Evolutionary conservation across 2,329 filamentous ascomycete genomes (phyloP).

Genomic region (Aspergillus phoenicis): DNA sequence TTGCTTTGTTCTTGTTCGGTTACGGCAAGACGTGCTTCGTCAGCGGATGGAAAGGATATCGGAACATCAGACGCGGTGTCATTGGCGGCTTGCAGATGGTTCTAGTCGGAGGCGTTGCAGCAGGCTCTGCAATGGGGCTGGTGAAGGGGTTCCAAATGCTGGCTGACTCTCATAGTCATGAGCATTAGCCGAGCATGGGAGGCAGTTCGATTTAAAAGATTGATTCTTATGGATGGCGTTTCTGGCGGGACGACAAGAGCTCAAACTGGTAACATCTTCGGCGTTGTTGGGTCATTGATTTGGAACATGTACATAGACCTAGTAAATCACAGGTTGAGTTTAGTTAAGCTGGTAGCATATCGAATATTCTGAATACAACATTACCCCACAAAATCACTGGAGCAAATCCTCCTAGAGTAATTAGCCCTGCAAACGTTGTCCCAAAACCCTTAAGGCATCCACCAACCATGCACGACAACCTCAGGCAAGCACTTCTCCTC

Average conservation of each 20-base stretch:
- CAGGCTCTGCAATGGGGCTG: conserved; percentile 44
- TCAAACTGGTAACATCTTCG: not conserved
- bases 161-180: conserved; percentile 20
- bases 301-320: no score
- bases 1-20: conserved; percentile 55
- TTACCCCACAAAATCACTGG: no score
- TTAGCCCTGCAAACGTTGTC: no score
- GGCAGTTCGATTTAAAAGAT: not conserved
- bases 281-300: no score
- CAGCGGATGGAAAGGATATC: conserved; percentile 38
- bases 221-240: not conserved
- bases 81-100: conserved; percentile 45
- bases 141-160: conserved; percentile 43
- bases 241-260: not conserved
- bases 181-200: not conserved
- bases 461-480: no score
- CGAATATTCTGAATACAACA: no score
- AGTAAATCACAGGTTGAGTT: no score
- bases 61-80: conserved; percentile 36
- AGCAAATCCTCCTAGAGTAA: no score
- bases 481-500: no score
- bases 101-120: conserved; percentile 42
- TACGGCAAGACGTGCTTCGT: conserved; percentile 52
- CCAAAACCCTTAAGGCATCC: no score
- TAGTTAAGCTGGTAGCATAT: no score